Base-by-base conservation (phyloP, 768 basidiomycete genomes). In the Phaeolepiota aurea region DNA sequence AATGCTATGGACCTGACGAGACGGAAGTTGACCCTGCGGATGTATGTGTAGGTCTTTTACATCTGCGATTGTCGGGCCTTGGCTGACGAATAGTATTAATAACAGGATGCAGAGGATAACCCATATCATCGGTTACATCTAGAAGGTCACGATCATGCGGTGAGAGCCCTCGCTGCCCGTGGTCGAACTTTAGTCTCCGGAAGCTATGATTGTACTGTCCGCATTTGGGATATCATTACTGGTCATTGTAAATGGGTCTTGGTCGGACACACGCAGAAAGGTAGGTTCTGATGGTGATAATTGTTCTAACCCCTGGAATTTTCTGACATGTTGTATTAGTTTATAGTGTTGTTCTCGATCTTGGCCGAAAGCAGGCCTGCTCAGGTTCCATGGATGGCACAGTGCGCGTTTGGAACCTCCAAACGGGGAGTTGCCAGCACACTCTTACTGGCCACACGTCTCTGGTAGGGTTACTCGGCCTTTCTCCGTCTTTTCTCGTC, bases 371-470 rank as follows among this genome's bases (percentile, higher is more conserved):
- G 40, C 87, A 92, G 56, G 90, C 90, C 19, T 92, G 89, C 49
- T 98, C 96, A 2, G 94, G 94, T 5, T 97, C 93, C 3, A 94
- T 97, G 93, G 94, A 98, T 59, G 87, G 90, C 34, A 93, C 90
- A 1, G 93, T 98, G 46, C 87, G 89, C 37, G 79, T 99, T 23
- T 99, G 94, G 94, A 84, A 87, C 50, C 68, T 94, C 23, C 74
- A 72, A 38, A 89, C 74, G 2, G 94, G 94, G 0, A 72, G 81
- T 53, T 87, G 83, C 44, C 71, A 81, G 21, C 80, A 88, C 53
- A 79, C 80, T 2, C 70, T 98, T 16, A 80, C 82, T 3, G 94
- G 94, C 0, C 94, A 99, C 54, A 91, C 87, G 0, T 94, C 91
- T 2, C 79, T 99, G 37, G 94, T 99, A 32, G 96, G 96, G 7